These are phyloP conservation scores for Geotrichum histeridarum DNA, from an alignment of 1,139 yeast species.

Conservation along the genomic window DNA sequence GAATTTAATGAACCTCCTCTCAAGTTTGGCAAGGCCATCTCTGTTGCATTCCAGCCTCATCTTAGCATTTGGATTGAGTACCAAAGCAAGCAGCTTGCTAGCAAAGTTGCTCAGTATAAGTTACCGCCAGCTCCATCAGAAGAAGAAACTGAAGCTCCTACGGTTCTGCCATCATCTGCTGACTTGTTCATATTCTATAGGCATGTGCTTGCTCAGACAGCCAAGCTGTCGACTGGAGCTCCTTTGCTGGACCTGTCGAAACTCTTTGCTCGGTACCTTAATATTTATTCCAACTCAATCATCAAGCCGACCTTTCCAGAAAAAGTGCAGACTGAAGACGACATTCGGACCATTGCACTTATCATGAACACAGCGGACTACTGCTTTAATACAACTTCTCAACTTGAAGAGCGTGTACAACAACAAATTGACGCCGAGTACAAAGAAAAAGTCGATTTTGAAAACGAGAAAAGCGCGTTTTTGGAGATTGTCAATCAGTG, in stretches of 20 bases:
- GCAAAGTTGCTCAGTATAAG: slow-evolving; percentile 47
- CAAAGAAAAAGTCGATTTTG: slow-evolving; percentile 46
- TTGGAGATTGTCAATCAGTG: slow-evolving; percentile 56
- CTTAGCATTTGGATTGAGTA: slow-evolving; percentile 81
- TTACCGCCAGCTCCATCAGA: slow-evolving; percentile 33
- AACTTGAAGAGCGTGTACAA: slow-evolving; percentile 61
- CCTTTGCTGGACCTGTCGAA: slow-evolving; percentile 59
- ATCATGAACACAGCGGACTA: slow-evolving; percentile 87
- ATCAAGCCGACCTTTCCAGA: slow-evolving; percentile 57
- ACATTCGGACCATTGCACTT: slow-evolving; percentile 62
- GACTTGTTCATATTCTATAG: slow-evolving; percentile 78
- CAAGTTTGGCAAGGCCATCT: slow-evolving; percentile 48
- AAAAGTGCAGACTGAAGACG: slow-evolving; percentile 46
- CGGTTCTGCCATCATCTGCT: slow-evolving; percentile 76
- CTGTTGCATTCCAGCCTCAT: slow-evolving; percentile 79
- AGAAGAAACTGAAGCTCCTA: slow-evolving; percentile 45
- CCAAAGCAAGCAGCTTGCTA: slow-evolving; percentile 61
- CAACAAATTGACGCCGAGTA: slow-evolving; percentile 45
- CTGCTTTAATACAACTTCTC: slow-evolving; percentile 70
- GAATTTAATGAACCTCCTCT: slow-evolving; percentile 20
- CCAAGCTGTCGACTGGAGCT: slow-evolving; percentile 65
- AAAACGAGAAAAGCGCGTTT: slow-evolving; percentile 52
- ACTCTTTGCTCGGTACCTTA: slow-evolving; percentile 63
- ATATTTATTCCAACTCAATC: slow-evolving; percentile 58
- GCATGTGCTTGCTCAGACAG: slow-evolving; percentile 65